phyloP scores from a whole-genome alignment of 352 stramenopile species.

The Globisporangium echinulatum region DNA sequence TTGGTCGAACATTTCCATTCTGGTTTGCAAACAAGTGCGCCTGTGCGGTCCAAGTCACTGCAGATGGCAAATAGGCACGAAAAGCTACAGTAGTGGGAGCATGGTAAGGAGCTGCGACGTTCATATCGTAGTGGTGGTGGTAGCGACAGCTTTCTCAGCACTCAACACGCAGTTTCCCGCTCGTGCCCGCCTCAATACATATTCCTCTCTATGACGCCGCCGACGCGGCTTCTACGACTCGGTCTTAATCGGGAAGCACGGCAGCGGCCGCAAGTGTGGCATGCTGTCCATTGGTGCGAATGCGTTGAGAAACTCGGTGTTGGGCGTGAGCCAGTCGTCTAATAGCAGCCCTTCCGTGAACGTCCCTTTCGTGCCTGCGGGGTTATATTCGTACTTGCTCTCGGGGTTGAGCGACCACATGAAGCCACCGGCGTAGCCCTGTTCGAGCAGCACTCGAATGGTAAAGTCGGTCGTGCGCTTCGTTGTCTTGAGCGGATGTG shows the following conservation, averaged over 20 bases:
- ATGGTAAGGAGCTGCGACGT: no score
- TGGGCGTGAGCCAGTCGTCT: conserved; percentile 78
- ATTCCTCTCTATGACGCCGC: not conserved
- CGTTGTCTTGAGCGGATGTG: conserved; percentile 58
- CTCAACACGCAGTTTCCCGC: not conserved
- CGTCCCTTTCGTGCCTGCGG: conserved; percentile 37
- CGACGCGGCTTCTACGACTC: no score
- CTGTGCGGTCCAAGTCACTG: no score
- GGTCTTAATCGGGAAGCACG: conserved; percentile 34
- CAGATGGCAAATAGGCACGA: no score
- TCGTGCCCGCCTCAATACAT: not conserved
- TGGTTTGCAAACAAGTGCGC: no score
- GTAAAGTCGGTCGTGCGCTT: conserved; percentile 70
- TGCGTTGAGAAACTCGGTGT: conserved; percentile 56
- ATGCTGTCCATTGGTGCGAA: conserved; percentile 65
- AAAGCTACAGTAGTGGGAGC: no score
- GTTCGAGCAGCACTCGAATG: conserved; percentile 54
- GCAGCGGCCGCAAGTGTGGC: conserved; percentile 49
- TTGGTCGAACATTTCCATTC: no score
- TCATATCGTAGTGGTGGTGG: no score
- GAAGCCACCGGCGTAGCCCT: conserved; percentile 66
- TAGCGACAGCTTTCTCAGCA: no score
- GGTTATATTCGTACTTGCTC: conserved; percentile 73
- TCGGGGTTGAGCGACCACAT: conserved; percentile 84
- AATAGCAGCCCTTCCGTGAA: conserved; percentile 68